Base-by-base conservation (phyloP, 352 stramenopile species). In the Pythium biforme region DNA sequence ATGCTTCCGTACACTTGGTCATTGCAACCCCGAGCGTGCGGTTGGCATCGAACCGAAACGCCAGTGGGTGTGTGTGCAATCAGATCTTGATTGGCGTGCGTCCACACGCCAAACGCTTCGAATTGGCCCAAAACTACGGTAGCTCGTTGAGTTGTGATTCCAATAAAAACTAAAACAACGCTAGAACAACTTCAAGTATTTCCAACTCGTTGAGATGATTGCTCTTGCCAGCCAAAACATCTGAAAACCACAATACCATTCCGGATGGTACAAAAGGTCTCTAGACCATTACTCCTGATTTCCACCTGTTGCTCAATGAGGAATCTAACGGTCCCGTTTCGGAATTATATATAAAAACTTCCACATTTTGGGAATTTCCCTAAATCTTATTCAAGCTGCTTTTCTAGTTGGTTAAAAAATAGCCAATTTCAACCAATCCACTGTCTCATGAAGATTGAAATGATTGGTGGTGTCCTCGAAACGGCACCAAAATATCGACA, bases 401-500 rank as follows among this genome's bases (percentile, higher is more conserved):
- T n/a, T n/a, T n/a, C n/a, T n/a, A n/a, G n/a, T 37, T 37, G 31
- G 31, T 37, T 1, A 8, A 37, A 37, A 37, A 4, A 37, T 11
- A 37, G 31, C n/a, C n/a, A n/a, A n/a, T 37, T 37, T 37, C 31
- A 15, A 14, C 31, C 31, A 37, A 37, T 12, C 31, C 2, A 12
- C 10, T 2, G 8, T 8, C 31, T 37, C 14, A 1, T 12, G 1
- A 37, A 37, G 31, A 37, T 37, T 37, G 31, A 53, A 65, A 65
- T 62, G 53, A 58, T 62, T 68, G 62, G 62, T 68, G 53, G 53
- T 47, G 48, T 58, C 62, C 33, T 27, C 34, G 62, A 68, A 68
- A 68, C 33, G 62, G 40, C 62, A 59, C 51, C 12, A 43, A 43
- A 41, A n/a, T 34, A 19, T 8, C 31, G 31, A 11, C 31, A 37